These are phyloP conservation scores for Tieghemostelium lacteum DNA, from an alignment of 78 protist species.

Conservation along the genomic window DNA sequence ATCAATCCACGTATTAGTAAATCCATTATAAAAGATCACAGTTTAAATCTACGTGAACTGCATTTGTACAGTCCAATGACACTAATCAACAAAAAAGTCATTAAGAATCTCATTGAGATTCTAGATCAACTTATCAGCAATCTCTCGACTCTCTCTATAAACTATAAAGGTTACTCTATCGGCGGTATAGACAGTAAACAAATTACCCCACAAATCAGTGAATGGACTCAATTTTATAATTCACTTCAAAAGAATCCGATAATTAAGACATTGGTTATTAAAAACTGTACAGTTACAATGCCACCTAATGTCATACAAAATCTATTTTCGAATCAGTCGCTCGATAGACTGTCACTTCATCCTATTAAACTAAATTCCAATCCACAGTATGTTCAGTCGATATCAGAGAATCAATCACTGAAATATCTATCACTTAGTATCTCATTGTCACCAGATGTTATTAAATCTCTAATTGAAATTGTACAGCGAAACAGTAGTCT, in stretches of 20 bases:
- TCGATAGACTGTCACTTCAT: too few relatives aligned
- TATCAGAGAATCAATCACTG: too few relatives aligned
- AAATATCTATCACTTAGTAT: too few relatives aligned
- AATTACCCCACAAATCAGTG: background rate
- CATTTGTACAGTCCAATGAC: background rate
- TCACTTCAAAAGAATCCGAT: background rate
- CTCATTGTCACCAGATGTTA: too few relatives aligned
- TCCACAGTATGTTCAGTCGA: too few relatives aligned
- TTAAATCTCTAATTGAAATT: too few relatives aligned
- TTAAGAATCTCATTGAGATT: background rate
- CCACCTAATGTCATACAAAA: too few relatives aligned
- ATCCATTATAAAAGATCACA: background rate
- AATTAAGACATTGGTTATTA: background rate
- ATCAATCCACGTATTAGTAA: background rate
- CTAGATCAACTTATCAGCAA: background rate
- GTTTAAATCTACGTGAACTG: background rate
- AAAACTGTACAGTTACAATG: too few relatives aligned
- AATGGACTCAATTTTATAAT: background rate
- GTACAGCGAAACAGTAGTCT: too few relatives aligned
- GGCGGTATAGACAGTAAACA: too few relatives aligned
- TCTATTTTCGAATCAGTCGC: too few relatives aligned
- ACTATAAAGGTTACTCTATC: background rate
- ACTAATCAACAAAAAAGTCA: background rate
- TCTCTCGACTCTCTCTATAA: background rate
- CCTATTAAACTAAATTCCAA: too few relatives aligned